These are phyloP conservation scores for Podaxis sp. DNA, from an alignment of 768 basidiomycete species.

Conservation along the genomic window DNA sequence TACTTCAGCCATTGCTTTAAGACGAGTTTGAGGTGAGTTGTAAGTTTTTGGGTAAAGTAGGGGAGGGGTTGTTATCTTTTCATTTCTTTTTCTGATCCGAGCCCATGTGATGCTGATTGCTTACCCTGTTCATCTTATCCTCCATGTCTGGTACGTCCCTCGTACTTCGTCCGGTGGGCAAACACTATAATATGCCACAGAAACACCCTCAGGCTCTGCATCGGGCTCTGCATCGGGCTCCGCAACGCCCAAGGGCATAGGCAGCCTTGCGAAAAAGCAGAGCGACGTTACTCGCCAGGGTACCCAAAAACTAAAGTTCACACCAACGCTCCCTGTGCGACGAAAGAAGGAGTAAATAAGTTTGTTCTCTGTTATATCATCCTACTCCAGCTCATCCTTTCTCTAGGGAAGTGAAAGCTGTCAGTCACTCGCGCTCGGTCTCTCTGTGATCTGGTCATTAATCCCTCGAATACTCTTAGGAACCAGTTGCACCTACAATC, in stretches of 20 bases:
- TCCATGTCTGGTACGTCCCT: conserved; percentile 29
- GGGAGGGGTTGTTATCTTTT: neutral
- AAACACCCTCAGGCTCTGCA: conserved; percentile 32
- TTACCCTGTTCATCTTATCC: conserved; percentile 9
- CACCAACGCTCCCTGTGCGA: conserved; percentile 71
- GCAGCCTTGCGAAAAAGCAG: conserved; percentile 72
- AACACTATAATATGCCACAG: conserved; percentile 21
- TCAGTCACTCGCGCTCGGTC: conserved; percentile 29
- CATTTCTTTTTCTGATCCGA: conserved; percentile 12
- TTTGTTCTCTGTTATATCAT: conserved; percentile 12
- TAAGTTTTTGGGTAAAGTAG: no score
- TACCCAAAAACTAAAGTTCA: conserved; percentile 76
- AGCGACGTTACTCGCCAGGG: conserved; percentile 73
- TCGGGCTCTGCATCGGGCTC: conserved; percentile 13
- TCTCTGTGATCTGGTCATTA: neutral
- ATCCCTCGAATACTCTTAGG: conserved; percentile 34
- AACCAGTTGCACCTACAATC: conserved; percentile 37
- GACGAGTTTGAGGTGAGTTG: conserved; percentile 8
- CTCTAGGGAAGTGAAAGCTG: conserved; percentile 64
- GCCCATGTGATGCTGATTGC: conserved; percentile 15
- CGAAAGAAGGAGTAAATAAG: conserved; percentile 77
- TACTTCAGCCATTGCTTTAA: conserved; percentile 37
- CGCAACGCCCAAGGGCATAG: conserved; percentile 60
- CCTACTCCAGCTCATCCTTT: conserved; percentile 4
- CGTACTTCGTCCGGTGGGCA: neutral